A percentile compares a stretch with the other conserved stretches of the same genome.
These are phyloP conservation scores for Lathyrus sativus DNA, from an alignment of 306 rosid genomes.

Conservation along the genomic window DNA sequence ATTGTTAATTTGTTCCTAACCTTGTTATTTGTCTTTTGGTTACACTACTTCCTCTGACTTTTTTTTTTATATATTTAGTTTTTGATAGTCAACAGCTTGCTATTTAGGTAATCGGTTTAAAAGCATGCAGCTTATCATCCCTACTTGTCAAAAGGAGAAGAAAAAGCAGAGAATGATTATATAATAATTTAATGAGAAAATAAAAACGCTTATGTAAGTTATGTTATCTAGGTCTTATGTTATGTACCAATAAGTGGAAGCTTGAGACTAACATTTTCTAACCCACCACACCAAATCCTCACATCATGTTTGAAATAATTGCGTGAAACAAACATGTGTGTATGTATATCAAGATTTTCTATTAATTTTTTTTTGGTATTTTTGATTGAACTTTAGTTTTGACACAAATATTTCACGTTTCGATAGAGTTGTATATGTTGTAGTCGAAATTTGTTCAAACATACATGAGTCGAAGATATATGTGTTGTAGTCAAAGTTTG, in stretches of 20 bases:
- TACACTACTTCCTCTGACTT: not conserved
- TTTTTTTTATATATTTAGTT: not conserved
- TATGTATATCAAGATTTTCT: too few species aligned
- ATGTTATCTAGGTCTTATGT: conserved; percentile 27
- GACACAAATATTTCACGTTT: too few species aligned
- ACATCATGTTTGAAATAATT: conserved; percentile 34
- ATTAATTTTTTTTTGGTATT: too few species aligned
- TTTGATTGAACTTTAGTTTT: too few species aligned
- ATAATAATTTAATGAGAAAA: conserved; percentile 1
- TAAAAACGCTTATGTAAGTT: not conserved
- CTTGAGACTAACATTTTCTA: conserved; percentile 38
- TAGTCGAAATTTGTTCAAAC: too few species aligned
- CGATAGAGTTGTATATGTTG: too few species aligned
- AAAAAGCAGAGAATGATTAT: not conserved
- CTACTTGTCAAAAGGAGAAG: conserved; percentile 7
- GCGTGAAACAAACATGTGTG: conserved; percentile 3
- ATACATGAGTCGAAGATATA: too few species aligned
- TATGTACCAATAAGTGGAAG: conserved; percentile 34
- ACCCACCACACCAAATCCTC: conserved; percentile 60
- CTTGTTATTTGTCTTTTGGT: conserved; percentile 8
- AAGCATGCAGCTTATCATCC: conserved; percentile 23
- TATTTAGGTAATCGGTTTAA: conserved; percentile 28
- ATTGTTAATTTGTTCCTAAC: not conserved
- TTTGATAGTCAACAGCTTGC: conserved; percentile 1
- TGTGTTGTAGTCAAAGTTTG: too few species aligned